Percentiles rank a stretch among this genome's conserved stretches.
phyloP scores from a whole-genome alignment of 73 alveolate genomes.

The Paramecium sexaurelia region DNA sequence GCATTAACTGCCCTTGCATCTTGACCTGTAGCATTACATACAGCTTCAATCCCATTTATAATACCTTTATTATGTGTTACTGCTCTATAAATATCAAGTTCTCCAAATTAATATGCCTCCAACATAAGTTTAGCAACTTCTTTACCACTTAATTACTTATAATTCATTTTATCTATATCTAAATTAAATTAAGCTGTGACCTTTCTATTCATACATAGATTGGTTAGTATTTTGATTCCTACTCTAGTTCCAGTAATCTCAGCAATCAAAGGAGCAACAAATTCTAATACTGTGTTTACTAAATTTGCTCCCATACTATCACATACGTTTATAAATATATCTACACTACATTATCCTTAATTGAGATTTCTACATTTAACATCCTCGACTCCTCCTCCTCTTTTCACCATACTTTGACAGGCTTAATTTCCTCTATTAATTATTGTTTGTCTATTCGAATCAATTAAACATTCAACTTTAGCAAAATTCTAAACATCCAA shows the following conservation, averaged over 20 bases:
- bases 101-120: slow-evolving; percentile 92
- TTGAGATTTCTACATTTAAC: slow-evolving; percentile 63
- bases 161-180: slow-evolving; percentile 80
- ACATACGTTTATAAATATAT: slow-evolving; percentile 90
- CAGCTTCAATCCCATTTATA: slow-evolving; percentile 99
- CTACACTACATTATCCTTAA: slow-evolving; percentile 70
- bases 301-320: slow-evolving; percentile 99
- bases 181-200: slow-evolving; percentile 87
- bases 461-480: slow-evolving; percentile 71
- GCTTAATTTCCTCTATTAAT: slow-evolving; percentile 88
- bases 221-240: slow-evolving; percentile 91
- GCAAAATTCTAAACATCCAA: slow-evolving; percentile 76
- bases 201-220: slow-evolving; percentile 92
- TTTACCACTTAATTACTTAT: slow-evolving; percentile 86
- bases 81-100: slow-evolving; percentile 89
- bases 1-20: slow-evolving; percentile 98
- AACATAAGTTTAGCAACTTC: slow-evolving; percentile 89
- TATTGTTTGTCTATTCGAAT: slow-evolving; percentile 78
- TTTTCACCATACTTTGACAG: slow-evolving; percentile 91
- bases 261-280: slow-evolving; percentile 80
- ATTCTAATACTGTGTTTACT: slow-evolving; percentile 92
- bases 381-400: slow-evolving; percentile 99
- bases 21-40: slow-evolving; percentile 97
- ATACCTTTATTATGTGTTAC: slow-evolving; percentile 99
- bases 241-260: slow-evolving; percentile 83